A percentile compares a stretch with the other conserved stretches of the same genome.
Conservation (phyloP, 1,139 yeast species). For the Saccharomyces uvarum region DNA sequence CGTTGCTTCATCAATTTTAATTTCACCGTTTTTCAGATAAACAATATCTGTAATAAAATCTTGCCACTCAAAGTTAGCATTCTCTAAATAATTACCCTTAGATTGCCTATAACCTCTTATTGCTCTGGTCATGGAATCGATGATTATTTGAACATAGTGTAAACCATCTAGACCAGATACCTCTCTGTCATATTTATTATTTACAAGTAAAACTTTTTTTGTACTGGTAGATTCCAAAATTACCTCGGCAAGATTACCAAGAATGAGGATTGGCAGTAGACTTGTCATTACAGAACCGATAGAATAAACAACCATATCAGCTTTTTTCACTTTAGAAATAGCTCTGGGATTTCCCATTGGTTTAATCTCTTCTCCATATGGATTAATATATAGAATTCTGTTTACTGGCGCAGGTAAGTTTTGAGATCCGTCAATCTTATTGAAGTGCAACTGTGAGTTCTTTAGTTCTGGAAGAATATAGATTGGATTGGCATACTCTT, state of each 20-base stretch:
- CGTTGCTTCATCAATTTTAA: slow-evolving; percentile 39
- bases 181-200: slow-evolving; percentile 72
- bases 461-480: slow-evolving; percentile 68
- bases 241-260: slow-evolving; percentile 66
- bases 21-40: slow-evolving; percentile 41
- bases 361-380: slow-evolving; percentile 80
- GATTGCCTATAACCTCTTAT: slow-evolving; percentile 13
- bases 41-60: slow-evolving; percentile 51
- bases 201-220: slow-evolving; percentile 51
- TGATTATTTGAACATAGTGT: slow-evolving; percentile 50
- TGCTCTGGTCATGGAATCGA: slow-evolving; percentile 28
- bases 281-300: slow-evolving; percentile 89
- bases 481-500: slow-evolving; percentile 52
- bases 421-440: slow-evolving; percentile 44
- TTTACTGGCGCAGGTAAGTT: slow-evolving; percentile 72
- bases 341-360: slow-evolving; percentile 70
- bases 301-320: slow-evolving; percentile 61
- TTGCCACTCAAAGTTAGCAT: slow-evolving; percentile 29
- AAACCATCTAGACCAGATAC: slow-evolving; percentile 58
- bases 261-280: slow-evolving; percentile 64
- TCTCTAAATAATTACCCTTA: slow-evolving; percentile 4
- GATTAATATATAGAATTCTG: slow-evolving; percentile 72
- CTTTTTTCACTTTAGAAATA: slow-evolving; percentile 41
- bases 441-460: slow-evolving; percentile 66
- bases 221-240: slow-evolving; percentile 31